Base-by-base conservation (phyloP, 2,329 filamentous ascomycete species). In the Sclerotinia nivalis region DNA sequence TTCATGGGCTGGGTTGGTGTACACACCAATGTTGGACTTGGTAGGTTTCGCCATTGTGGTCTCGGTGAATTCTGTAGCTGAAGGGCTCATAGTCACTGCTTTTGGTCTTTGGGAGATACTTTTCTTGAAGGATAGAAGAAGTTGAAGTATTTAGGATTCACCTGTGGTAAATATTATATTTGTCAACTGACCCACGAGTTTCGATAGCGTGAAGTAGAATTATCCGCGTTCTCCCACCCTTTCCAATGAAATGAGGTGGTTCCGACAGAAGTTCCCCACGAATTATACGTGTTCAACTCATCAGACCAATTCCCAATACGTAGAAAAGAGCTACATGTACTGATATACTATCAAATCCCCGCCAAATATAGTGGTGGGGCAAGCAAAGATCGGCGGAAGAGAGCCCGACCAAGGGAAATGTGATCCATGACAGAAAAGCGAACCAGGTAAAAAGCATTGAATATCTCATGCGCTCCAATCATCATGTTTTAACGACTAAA, bases 1-100 rank as follows among this genome's bases (percentile, higher is more conserved):
- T 71, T 97, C 92, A 80, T 98, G 95, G 70, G 88, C 87, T 25
- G 95, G 93, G 83, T 98, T 97, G 66, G 95, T 98, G 85, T 91
- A 98, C 74, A 98, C 93, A 76, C 93, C 95, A 79, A 98, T 96
- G 83, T 98, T 98, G 70, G 92, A 83, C 86, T 96, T 96, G 70
- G 86, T 83, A 34, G 72, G 70, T 31, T 74, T 74, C 54, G 66
- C 73, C 74, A 74, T 74, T n/a, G 62, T 68, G 9, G 71, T 49
- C 43, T 69, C 60, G 3, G 71, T 18, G 40, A 75, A 66, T 56
- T 76, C 73, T 60, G 71, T 74, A 70, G 74, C 75, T 69, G 76
- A 76, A 52, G 75, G 76, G 67, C 73, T 70, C 76, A 77, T 76
- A n/a, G 28, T 50, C 6, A 22, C 25, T 40, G 22, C 5, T 12